Percentiles rank a stretch among this genome's conserved stretches.
These are phyloP conservation scores for Dactylorhiza incarnata DNA, from an alignment of 106 monocot species.

Conservation along the genomic window DNA sequence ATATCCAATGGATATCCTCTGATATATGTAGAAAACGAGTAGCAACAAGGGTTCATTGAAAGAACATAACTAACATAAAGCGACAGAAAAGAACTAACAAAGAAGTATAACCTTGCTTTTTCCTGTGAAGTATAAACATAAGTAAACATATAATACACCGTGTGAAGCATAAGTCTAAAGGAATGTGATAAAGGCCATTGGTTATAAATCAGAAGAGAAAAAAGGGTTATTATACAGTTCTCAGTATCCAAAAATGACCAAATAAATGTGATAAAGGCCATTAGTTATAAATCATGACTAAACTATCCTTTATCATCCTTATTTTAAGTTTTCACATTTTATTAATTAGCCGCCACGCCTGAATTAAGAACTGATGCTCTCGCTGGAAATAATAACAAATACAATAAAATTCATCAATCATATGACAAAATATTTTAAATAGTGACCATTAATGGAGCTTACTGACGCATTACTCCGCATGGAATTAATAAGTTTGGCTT, in stretches of 20 bases:
- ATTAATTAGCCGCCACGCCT: neutral
- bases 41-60: conserved; percentile 1
- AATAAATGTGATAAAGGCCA: neutral
- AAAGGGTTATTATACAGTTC: neutral
- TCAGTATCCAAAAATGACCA: neutral
- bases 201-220: neutral
- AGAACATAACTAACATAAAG: conserved; percentile 4
- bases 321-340: neutral
- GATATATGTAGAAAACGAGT: conserved; percentile 21
- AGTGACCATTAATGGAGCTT: neutral
- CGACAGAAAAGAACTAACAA: neutral
- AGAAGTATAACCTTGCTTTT: neutral
- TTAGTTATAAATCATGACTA: neutral
- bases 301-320: neutral
- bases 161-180: neutral
- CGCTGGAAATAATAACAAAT: neutral
- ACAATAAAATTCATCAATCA: neutral
- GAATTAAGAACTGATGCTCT: neutral
- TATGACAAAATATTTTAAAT: neutral
- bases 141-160: neutral
- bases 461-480: neutral
- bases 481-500: neutral
- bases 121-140: neutral
- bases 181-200: neutral
- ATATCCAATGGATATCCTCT: conserved; percentile 97